These are phyloP conservation scores for Corymbia maculata DNA, from an alignment of 345 rosid species.

Conservation along the genomic window DNA sequence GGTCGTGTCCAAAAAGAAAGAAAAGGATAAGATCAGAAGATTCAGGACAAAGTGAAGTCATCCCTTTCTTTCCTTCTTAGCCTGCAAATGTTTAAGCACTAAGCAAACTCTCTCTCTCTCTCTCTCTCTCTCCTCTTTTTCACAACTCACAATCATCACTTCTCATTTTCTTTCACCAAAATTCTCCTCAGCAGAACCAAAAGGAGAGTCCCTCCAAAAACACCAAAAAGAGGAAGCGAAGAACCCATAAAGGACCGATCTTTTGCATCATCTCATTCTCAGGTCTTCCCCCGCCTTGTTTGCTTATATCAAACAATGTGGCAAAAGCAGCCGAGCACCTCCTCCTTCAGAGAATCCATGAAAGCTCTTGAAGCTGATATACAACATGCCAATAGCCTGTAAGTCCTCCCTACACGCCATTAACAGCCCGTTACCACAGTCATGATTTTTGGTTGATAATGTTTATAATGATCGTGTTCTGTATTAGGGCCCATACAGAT, in stretches of 20 bases:
- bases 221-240: not conserved
- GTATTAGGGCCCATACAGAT: not conserved
- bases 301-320: constrained; percentile 17
- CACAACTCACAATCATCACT: constrained; percentile 1
- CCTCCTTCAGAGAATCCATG: constrained; percentile 49
- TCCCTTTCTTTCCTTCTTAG: constrained; percentile 34
- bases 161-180: not conserved
- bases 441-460: not conserved
- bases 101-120: not conserved
- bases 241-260: not conserved
- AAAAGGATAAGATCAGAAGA: not conserved
- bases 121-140: not conserved
- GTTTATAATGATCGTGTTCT: not conserved
- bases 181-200: not conserved
- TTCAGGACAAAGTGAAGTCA: constrained; percentile 12
- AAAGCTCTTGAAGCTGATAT: constrained; percentile 57
- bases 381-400: constrained; percentile 60
- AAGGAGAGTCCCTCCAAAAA: not conserved
- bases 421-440: not conserved
- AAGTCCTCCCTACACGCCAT: not conserved
- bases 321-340: constrained; percentile 30
- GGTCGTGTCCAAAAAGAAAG: not conserved
- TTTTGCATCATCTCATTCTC: not conserved
- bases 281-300: not conserved
- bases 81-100: constrained; percentile 15